phyloP scores from a whole-genome alignment of 1,284 basidiomycete genomes.

The Ceratobasidium sp. region DNA sequence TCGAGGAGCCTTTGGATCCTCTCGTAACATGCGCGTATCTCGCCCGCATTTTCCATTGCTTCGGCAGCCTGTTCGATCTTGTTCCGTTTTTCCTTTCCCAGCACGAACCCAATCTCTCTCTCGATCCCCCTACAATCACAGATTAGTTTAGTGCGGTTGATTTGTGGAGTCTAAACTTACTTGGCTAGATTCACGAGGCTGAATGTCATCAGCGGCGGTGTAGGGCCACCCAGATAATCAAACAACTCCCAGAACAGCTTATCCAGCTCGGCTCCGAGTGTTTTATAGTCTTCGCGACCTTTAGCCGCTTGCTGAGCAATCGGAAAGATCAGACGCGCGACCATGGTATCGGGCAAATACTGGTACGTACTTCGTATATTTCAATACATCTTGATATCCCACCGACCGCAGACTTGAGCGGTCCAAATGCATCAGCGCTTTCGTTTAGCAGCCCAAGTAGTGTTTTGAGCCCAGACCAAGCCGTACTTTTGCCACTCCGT shows the following conservation, averaged over 20 bases:
- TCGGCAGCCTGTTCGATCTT: background rate
- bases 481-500: too few species aligned
- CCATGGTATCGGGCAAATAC: too few species aligned
- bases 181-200: background rate
- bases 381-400: too few species aligned
- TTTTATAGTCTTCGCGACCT: background rate
- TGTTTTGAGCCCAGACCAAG: too few species aligned
- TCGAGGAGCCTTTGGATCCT: conserved; percentile 4
- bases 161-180: background rate
- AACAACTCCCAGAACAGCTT: background rate
- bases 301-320: background rate
- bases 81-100: background rate
- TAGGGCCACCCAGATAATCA: background rate
- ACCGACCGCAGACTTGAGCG: too few species aligned
- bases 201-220: background rate
- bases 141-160: background rate
- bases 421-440: too few species aligned
- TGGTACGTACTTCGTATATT: too few species aligned
- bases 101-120: background rate
- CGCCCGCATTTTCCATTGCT: background rate
- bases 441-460: too few species aligned
- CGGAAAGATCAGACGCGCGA: background rate
- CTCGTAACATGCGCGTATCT: background rate
- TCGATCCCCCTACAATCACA: background rate
- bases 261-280: background rate